A percentile compares a stretch with the other conserved stretches of the same genome.
Conservation (phyloP, 2,329 filamentous ascomycete genomes). For the Graphilbum ipis-grandicollis region DNA sequence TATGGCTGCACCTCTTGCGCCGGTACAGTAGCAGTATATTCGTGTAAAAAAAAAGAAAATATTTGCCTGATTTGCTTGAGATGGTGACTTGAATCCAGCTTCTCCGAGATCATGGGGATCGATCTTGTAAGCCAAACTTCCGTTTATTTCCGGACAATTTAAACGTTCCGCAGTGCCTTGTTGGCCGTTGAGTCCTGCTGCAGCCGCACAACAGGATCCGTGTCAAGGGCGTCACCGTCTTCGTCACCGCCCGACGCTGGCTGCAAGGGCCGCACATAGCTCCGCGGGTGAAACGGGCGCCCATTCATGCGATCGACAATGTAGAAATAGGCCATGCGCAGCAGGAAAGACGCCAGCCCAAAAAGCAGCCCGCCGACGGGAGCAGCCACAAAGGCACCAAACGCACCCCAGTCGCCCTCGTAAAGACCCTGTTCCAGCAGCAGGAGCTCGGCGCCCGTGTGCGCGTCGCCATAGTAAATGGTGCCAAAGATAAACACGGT, state of each 20-base stretch:
- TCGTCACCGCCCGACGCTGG: background rate
- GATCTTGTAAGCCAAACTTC: no score
- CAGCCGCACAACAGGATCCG: background rate
- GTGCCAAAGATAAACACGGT: constrained; percentile 69
- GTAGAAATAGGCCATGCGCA: constrained; percentile 44
- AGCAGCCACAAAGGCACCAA: constrained; percentile 68
- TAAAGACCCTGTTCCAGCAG: constrained; percentile 60
- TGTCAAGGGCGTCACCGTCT: background rate
- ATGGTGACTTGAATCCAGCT: no score
- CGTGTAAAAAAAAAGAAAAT: no score
- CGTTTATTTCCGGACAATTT: no score
- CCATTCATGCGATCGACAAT: constrained; percentile 38
- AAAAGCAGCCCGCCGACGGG: constrained; percentile 60
- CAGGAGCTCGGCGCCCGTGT: constrained; percentile 47
- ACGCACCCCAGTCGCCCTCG: constrained; percentile 61
- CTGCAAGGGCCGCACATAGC: background rate
- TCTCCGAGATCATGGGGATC: no score
- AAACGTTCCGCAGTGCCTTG: no score
- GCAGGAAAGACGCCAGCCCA: constrained; percentile 43
- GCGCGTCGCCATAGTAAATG: constrained; percentile 55
- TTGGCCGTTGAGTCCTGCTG: no score
- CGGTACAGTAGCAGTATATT: no score
- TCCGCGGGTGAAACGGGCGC: constrained; percentile 40
- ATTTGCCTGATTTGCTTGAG: no score
- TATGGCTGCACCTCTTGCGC: no score